Conservation (phyloP, 176 grass and related monocot species). For the Urochloa ruziziensis region DNA sequence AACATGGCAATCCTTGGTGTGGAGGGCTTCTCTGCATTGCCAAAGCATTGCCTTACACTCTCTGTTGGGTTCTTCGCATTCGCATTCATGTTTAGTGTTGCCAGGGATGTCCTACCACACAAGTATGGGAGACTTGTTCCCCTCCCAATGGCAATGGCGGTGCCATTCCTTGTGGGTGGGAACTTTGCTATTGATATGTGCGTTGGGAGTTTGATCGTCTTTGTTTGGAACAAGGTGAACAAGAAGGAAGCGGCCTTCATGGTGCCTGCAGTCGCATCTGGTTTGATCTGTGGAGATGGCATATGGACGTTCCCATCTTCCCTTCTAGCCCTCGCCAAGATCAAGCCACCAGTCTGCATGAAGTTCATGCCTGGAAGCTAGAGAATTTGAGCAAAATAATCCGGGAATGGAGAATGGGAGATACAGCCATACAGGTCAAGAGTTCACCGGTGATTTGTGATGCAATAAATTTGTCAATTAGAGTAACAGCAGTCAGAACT, state of each 20-base stretch:
- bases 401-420: not conserved
- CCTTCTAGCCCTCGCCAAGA: constrained; percentile 70
- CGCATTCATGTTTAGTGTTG: constrained; percentile 39
- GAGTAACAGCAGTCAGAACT: too few relatives aligned
- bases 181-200: constrained; percentile 92
- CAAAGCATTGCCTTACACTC: constrained; percentile 58
- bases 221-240: constrained; percentile 62
- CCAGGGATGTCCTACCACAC: constrained; percentile 47
- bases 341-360: constrained; percentile 89
- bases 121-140: constrained; percentile 56
- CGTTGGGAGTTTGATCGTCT: constrained; percentile 64
- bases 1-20: constrained; percentile 94
- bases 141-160: constrained; percentile 90
- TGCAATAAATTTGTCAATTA: not conserved
- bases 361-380: constrained; percentile 55
- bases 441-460: not conserved
- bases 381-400: not conserved
- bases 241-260: constrained; percentile 55
- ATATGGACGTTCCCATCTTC: constrained; percentile 91
- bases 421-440: not conserved
- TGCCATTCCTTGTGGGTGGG: constrained; percentile 78
- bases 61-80: constrained; percentile 75
- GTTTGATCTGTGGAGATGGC: constrained; percentile 85
- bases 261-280: constrained; percentile 80
- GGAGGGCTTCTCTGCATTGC: constrained; percentile 71